Conservation (phyloP, 352 stramenopile genomes). For the Phytopythium mirpurense region DNA sequence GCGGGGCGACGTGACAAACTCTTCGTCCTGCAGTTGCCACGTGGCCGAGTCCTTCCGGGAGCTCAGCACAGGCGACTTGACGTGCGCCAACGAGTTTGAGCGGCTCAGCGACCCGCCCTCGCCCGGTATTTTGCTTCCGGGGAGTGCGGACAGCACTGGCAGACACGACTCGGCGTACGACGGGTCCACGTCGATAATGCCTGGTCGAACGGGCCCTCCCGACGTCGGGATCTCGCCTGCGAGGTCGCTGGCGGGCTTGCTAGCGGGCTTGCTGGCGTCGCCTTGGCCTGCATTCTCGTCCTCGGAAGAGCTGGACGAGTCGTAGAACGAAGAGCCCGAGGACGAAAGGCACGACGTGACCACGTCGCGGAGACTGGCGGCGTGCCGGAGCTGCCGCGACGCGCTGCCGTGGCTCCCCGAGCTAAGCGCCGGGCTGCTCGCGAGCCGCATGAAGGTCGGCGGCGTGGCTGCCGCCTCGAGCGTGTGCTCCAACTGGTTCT, state of each 20-base stretch:
- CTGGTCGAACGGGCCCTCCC: conserved; percentile 6
- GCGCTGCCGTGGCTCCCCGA: conserved; percentile 2
- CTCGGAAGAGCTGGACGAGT: conserved; percentile 42
- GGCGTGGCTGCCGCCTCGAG: conserved; percentile 4
- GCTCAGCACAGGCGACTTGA: conserved; percentile 54
- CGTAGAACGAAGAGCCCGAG: conserved; percentile 46
- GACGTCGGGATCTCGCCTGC: conserved; percentile 2
- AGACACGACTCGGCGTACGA: conserved; percentile 45
- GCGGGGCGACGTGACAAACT: conserved; percentile 53
- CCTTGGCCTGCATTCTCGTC: conserved; percentile 10
- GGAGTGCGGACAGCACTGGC: conserved; percentile 37
- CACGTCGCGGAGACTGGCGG: conserved; percentile 39
- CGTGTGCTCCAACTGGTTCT: conserved; percentile 18
- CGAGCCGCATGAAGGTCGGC: conserved; percentile 21
- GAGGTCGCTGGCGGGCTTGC: conserved; percentile 6
- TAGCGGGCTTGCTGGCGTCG: conserved; percentile 11
- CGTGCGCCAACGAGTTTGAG: conserved; percentile 23
- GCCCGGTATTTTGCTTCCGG: conserved; percentile 37
- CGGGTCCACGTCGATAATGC: conserved; percentile 25
- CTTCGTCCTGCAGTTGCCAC: conserved; percentile 66
- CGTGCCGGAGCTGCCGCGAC: conserved; percentile 16
- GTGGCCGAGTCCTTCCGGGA: conserved; percentile 59
- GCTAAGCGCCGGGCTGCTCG: conserved; percentile 19
- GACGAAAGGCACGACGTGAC: conserved; percentile 43
- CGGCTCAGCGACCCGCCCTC: conserved; percentile 28